Evolutionary conservation across 176 grass and related monocot species (phyloP), one percentile per base, ranked within the genome.

Genomic region (Chrysopogon serrulatus): DNA sequence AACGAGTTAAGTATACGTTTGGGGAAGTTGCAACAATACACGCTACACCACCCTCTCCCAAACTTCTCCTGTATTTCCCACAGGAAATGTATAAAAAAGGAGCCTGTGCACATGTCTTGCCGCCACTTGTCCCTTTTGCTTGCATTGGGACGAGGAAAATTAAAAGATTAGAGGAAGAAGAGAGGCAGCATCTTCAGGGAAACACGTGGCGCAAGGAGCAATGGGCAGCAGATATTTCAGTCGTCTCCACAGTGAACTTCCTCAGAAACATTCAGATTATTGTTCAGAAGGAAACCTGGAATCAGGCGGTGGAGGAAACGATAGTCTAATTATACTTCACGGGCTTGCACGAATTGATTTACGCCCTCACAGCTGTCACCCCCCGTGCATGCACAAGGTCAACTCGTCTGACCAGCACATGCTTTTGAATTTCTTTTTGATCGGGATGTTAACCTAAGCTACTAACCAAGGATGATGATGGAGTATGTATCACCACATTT

Each of bases 331-430:
- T 23, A 64, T 10, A 57, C 65, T 17, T 74, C 86, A 69, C 54
- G 42, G 31, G 31, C 60, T 65, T 16, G 21, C 34, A 9, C 21
- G 35, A 81, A 86, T 72, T 42, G 65, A 41, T 74, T 32, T 5
- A 21, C 24, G 17, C 47, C 84, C 74, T 74, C 47, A 83, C 88
- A 87, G 48, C 68, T 87, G 88, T 87, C 88, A 23, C 51, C 12
- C 12, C 36, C 5, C 2, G 31, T 24, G 8, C 57, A 59, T 79
- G 45, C 74, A 33, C 43, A 68, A 74, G 74, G 80, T 90, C 88
- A 90, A 83, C 88, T 28, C 68, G 13, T 83, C 74, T 83, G 79
- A 83, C 75, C 71, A 60, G 67, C 84, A 79, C 84, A 87, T 79
- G 79, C 31, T 28, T 41, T 57, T 82, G 77, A 72, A 89, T 69